Evolutionary conservation across 2,329 filamentous ascomycete genomes (phyloP).

Genomic region (Trichothecium sympodiale): DNA sequence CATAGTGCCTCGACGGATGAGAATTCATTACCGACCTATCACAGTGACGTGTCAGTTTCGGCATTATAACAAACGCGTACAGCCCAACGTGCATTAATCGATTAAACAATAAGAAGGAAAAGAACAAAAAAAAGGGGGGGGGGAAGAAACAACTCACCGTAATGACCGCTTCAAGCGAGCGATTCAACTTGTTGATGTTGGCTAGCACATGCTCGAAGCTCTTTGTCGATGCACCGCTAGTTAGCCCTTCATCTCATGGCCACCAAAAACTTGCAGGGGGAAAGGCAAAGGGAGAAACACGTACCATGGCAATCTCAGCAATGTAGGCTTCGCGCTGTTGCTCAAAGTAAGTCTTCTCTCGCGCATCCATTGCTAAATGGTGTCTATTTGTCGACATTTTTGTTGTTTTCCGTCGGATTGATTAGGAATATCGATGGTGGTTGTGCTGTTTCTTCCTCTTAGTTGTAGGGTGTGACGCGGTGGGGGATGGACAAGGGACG

Average conservation of each 20-base stretch:
- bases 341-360: constrained; percentile 57
- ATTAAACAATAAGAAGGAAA: not conserved
- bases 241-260: too few relatives aligned
- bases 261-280: too few relatives aligned
- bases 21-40: constrained; percentile 86
- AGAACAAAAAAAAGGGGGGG: not conserved
- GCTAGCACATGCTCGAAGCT: constrained; percentile 83
- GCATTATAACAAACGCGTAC: too few relatives aligned
- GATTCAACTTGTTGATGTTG: constrained; percentile 92
- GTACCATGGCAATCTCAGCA: constrained; percentile 60
- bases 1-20: constrained; percentile 93
- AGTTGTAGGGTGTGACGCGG: too few relatives aligned
- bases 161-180: constrained; percentile 82
- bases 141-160: constrained; percentile 44
- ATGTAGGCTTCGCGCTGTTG: constrained; percentile 63
- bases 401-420: not conserved
- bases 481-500: too few relatives aligned
- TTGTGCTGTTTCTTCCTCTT: not conserved
- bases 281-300: constrained; percentile 10
- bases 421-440: not conserved
- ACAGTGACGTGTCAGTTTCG: not conserved
- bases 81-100: not conserved
- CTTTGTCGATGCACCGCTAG: constrained; percentile 28
- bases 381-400: not conserved
- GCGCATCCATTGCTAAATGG: constrained; percentile 14